Conservation (phyloP, 2,329 filamentous ascomycete genomes). For the Xylaria sp. region DNA sequence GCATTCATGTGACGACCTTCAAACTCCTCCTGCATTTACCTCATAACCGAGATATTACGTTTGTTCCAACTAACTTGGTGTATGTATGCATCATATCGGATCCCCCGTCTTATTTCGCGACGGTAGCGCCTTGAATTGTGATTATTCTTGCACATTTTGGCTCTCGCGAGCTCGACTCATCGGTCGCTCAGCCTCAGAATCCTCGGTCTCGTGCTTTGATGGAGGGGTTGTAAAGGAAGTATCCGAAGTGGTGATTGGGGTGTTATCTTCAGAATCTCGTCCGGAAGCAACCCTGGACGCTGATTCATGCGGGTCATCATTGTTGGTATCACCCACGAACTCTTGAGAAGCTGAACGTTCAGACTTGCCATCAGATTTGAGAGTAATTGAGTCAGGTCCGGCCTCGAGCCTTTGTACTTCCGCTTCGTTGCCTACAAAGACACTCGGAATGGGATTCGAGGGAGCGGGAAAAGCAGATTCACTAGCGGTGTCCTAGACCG, state of each 20-base stretch:
- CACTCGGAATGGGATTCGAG: conserved; percentile 4
- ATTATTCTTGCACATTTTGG: conserved; percentile 15
- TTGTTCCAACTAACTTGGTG: conserved; percentile 1
- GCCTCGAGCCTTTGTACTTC: neutral
- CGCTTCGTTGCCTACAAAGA: neutral
- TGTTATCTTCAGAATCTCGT: conserved; percentile 2
- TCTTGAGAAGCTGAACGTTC: conserved; percentile 3
- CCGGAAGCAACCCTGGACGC: neutral
- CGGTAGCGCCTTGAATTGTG: neutral
- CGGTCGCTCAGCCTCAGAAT: conserved; percentile 23
- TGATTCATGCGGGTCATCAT: conserved; percentile 1
- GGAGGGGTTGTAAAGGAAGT: conserved; percentile 20
- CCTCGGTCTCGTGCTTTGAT: conserved; percentile 34
- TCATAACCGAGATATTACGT: conserved; percentile 7
- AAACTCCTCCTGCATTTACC: conserved; percentile 4
- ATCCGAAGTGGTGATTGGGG: conserved; percentile 6
- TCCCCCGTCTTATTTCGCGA: neutral
- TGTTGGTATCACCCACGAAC: conserved; percentile 5
- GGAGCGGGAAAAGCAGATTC: conserved; percentile 21
- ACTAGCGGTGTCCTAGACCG: conserved; percentile 45
- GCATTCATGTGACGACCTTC: conserved; percentile 29
- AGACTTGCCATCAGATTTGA: neutral
- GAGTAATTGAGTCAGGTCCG: neutral
- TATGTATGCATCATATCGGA: neutral
- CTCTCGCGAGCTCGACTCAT: conserved; percentile 34